Evolutionary conservation across 169 alveolate species (phyloP).

Genomic region (Plasmodium malariae): DNA sequence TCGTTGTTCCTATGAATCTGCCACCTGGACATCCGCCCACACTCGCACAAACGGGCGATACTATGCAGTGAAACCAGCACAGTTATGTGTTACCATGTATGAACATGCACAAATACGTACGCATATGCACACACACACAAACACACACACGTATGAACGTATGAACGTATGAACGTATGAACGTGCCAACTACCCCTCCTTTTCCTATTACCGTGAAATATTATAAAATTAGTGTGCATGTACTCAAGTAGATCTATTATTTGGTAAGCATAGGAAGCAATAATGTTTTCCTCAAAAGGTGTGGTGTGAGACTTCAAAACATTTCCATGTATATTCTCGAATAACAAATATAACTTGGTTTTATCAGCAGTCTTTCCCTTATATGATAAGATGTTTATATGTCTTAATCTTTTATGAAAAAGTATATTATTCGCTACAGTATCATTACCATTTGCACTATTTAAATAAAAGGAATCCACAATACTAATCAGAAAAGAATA

Average conservation of each 20-base stretch:
- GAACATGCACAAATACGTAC: no score
- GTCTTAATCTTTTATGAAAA: conserved; percentile 68
- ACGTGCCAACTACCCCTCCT: no score
- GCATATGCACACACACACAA: no score
- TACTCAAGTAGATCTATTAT: conserved; percentile 58
- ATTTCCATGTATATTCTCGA: conserved; percentile 60
- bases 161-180: no score
- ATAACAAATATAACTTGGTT: conserved; percentile 39
- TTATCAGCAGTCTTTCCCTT: conserved; percentile 74
- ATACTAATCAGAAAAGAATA: conserved; percentile 32
- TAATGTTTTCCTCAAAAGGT: conserved; percentile 58
- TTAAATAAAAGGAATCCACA: conserved; percentile 46
- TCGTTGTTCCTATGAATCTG: no score
- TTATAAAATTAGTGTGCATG: conserved; percentile 61
- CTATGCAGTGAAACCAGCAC: no score
- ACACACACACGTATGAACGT: no score
- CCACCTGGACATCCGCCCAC: no score
- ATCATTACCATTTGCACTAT: conserved; percentile 57
- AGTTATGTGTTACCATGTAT: no score
- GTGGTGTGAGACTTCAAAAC: conserved; percentile 38
- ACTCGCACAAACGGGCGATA: no score
- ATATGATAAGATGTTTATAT: conserved; percentile 54
- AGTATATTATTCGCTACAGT: conserved; percentile 60
- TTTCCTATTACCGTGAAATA: conserved; percentile 76
- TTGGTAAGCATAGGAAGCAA: conserved; percentile 70